Evolutionary conservation across 2,329 filamentous ascomycete genomes (phyloP), one percentile per base, ranked within the genome.

Genomic region (Diaporthe sp.): DNA sequence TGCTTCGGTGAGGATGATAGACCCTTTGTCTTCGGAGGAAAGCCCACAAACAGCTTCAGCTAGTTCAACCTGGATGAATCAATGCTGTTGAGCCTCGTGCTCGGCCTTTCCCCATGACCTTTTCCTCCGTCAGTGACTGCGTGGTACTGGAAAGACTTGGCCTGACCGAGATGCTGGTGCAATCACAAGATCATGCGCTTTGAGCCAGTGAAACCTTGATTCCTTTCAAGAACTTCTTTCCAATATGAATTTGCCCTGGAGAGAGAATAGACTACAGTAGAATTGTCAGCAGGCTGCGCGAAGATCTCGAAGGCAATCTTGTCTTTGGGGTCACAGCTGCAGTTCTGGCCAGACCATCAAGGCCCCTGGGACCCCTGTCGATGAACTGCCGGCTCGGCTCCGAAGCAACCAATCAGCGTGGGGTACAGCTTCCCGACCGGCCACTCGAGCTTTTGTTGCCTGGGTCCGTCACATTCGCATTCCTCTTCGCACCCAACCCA

Each of bases 361-460:
- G 58, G 22, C n/a, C 34, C 58, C 7, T 28, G 1, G 0, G 8
- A 34, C 13, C 39, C 37, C 31, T 53, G 8, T 55, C 65, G 49
- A 22, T 4, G 2, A 7, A 4, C 28, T 39, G 65, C 47, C 47
- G 61, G 2, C 0, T 15, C 49, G 34, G 65, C 49, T 42, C 65
- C 65, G 65, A n/a, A 2, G 1, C 22, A 8, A n/a, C 65, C 65
- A 70, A 70, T 70, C 34, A 42, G 49, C 7, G 49, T 25, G 13
- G 7, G 47, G 7, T n/a, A 1, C 7, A 17, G n/a, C 13, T 22
- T 22, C 31, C n/a, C n/a, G 34, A 15, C 49, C 34, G 31, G 65
- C 47, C 22, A 20, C 34, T 42, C 65, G 8, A 53, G 65, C 65
- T 70, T 70, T 70, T 68, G 65, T 17, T 7, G 65, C 65, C 65